Evolutionary conservation across 2,329 filamentous ascomycete genomes (phyloP).

Genomic region (Trichoderma lentiforme): DNA sequence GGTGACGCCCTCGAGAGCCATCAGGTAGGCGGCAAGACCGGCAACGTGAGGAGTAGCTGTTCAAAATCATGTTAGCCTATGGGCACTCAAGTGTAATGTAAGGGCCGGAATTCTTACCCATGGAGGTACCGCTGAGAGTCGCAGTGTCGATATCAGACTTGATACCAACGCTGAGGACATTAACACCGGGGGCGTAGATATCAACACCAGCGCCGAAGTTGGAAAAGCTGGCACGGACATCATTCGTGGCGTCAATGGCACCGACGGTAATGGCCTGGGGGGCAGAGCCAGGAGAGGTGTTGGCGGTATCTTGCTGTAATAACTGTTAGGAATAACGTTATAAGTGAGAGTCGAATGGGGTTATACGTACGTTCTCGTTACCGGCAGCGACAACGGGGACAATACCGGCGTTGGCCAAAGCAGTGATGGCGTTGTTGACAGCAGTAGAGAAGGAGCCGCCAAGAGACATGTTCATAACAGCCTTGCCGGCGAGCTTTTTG

Average conservation of each 20-base stretch:
- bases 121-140: slow-evolving; percentile 54
- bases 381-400: slow-evolving; percentile 60
- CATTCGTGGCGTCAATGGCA: slow-evolving; percentile 51
- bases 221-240: slow-evolving; percentile 51
- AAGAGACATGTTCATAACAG: slow-evolving; percentile 63
- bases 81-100: not conserved
- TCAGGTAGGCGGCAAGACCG: slow-evolving; percentile 66
- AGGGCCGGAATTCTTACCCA: slow-evolving; percentile 39
- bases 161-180: slow-evolving; percentile 53
- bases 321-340: not conserved
- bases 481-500: slow-evolving; percentile 46
- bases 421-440: slow-evolving; percentile 54
- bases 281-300: slow-evolving; percentile 53
- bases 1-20: slow-evolving; percentile 51
- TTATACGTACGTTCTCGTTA: slow-evolving; percentile 46
- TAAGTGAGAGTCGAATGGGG: not conserved
- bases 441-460: slow-evolving; percentile 48
- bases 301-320: slow-evolving; percentile 43
- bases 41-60: slow-evolving; percentile 62
- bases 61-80: not conserved
- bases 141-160: slow-evolving; percentile 43
- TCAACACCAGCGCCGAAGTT: slow-evolving; percentile 56
- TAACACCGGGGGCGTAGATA: slow-evolving; percentile 55
- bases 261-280: slow-evolving; percentile 58
- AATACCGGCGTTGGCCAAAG: slow-evolving; percentile 47